These are phyloP conservation scores for Mucor sp. DNA, from an alignment of 371 early-diverging fungal species.

Conservation along the genomic window DNA sequence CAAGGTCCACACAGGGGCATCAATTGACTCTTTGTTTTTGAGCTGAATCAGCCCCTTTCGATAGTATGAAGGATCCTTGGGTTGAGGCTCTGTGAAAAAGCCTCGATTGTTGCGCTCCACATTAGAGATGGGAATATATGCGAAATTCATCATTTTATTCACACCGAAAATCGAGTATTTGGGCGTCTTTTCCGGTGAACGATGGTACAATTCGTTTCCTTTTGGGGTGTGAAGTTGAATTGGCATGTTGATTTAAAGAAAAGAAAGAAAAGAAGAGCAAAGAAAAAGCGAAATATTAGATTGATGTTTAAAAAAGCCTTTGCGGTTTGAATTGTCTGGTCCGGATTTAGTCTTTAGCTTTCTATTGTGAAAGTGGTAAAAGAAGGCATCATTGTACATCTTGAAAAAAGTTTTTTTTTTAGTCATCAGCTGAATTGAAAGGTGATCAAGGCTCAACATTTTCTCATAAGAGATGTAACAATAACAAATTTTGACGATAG, in stretches of 20 bases:
- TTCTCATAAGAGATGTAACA: background rate
- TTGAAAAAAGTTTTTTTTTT: slow-evolving; percentile 1
- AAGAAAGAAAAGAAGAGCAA: background rate
- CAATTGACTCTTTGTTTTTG: background rate
- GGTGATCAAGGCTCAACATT: background rate
- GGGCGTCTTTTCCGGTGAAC: background rate
- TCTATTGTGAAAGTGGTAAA: background rate
- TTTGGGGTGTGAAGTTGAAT: slow-evolving; percentile 4
- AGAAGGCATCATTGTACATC: background rate
- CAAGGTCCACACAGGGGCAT: slow-evolving; percentile 5
- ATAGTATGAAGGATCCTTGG: background rate
- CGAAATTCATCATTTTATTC: slow-evolving; percentile 2
- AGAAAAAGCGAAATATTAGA: background rate
- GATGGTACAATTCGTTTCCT: slow-evolving; percentile 3
- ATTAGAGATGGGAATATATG: background rate
- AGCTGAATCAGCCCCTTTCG: background rate
- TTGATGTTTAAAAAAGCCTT: background rate
- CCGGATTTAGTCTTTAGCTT: background rate
- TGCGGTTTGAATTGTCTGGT: background rate
- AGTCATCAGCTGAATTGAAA: background rate
- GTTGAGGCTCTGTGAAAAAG: background rate
- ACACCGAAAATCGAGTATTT: slow-evolving; percentile 2
- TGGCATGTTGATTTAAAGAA: slow-evolving; percentile 1
- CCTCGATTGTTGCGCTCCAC: background rate
- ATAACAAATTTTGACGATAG: background rate